phyloP scores from a whole-genome alignment of 1,284 basidiomycete species.

The Apiotrichum sp. region DNA sequence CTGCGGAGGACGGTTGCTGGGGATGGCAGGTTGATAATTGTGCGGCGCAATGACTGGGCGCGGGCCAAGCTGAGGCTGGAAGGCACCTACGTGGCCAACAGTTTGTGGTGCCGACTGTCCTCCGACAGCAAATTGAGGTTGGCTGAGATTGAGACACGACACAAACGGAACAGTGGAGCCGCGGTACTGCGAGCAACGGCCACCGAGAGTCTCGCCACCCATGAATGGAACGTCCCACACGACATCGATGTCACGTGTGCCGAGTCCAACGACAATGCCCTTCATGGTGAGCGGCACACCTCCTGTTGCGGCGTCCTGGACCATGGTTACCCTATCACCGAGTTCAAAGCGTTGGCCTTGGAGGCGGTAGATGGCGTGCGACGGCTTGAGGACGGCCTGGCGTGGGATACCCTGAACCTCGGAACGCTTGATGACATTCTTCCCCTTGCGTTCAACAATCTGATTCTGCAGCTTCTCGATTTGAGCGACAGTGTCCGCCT shows the following conservation, averaged over 20 bases:
- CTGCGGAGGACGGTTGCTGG: conserved; percentile 37
- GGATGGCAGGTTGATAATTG: conserved; percentile 57
- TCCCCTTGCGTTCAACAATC: conserved; percentile 58
- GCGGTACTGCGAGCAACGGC: conserved; percentile 83
- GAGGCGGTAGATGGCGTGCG: conserved; percentile 81
- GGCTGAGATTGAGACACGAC: conserved; percentile 75
- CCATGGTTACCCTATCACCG: conserved; percentile 95
- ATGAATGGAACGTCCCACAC: conserved; percentile 95
- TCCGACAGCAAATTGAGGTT: conserved; percentile 71
- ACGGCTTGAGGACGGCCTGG: conserved; percentile 89
- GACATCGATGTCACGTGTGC: conserved; percentile 83
- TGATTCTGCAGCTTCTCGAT: conserved; percentile 52
- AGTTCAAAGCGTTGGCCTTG: conserved; percentile 84
- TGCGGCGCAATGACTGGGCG: conserved; percentile 57
- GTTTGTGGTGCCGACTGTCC: conserved; percentile 45
- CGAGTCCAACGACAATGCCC: conserved; percentile 88
- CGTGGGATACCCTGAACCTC: conserved; percentile 87
- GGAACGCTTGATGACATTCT: conserved; percentile 71
- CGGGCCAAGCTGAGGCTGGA: conserved; percentile 64
- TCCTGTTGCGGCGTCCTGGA: conserved; percentile 76
- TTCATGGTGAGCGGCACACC: conserved; percentile 85
- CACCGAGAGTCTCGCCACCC: conserved; percentile 80
- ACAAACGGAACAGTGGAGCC: conserved; percentile 79
- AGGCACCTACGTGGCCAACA: conserved; percentile 45
- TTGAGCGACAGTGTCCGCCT: conserved; percentile 56